Conservation (phyloP, 129 eudicot species). For the Rutidosis leptorrhynchoides region DNA sequence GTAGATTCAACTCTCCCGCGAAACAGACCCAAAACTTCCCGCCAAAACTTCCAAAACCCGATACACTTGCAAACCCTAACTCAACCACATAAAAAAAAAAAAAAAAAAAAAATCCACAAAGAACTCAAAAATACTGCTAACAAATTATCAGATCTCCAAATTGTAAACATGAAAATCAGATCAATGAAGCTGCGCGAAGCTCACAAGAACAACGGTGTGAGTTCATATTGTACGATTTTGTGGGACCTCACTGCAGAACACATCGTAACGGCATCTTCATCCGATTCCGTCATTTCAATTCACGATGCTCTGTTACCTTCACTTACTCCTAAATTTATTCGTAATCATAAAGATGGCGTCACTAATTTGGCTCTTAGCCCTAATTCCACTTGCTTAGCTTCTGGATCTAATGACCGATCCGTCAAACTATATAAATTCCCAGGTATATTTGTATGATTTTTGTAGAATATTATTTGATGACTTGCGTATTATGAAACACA, state of each 20-base stretch:
- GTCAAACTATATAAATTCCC: constrained; percentile 95
- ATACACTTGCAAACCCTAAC: background rate
- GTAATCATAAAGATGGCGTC: constrained; percentile 86
- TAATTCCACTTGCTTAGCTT: constrained; percentile 91
- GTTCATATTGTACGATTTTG: constrained; percentile 56
- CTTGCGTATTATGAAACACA: background rate
- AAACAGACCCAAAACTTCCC: constrained; percentile 43
- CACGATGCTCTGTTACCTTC: constrained; percentile 61
- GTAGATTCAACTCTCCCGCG: no score
- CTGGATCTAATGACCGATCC: constrained; percentile 80
- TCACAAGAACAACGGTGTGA: constrained; percentile 61
- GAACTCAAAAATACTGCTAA: constrained; percentile 1
- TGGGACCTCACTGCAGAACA: constrained; percentile 61
- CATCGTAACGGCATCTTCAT: constrained; percentile 79
- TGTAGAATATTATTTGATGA: background rate
- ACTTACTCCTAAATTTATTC: constrained; percentile 39
- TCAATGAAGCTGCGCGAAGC: constrained; percentile 89
- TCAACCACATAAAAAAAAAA: background rate
- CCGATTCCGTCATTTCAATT: constrained; percentile 64
- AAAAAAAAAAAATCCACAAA: background rate
- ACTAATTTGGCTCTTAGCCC: constrained; percentile 79
- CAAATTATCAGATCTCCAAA: constrained; percentile 13
- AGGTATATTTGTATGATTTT: constrained; percentile 28
- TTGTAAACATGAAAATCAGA: constrained; percentile 62
- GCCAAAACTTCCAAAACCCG: constrained; percentile 36